These are phyloP conservation scores for Aspergillus conjunctus DNA, from an alignment of 495 filamentous ascomycete genomes.

Conservation along the genomic window DNA sequence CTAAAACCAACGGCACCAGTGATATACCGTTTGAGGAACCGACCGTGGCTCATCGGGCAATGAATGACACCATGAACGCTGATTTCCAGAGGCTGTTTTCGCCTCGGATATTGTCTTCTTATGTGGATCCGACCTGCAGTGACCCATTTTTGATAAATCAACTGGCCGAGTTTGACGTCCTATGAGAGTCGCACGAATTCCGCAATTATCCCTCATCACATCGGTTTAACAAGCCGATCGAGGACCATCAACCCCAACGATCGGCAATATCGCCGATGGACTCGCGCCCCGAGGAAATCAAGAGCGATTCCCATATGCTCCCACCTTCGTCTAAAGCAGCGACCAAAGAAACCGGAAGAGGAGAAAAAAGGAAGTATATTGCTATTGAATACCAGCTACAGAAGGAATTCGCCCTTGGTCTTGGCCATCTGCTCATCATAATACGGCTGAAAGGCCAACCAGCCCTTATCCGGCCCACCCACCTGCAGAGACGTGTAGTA, in stretches of 20 bases:
- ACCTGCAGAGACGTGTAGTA: conserved; percentile 40
- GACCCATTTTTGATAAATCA: conserved; percentile 36
- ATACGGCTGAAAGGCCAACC: conserved; percentile 30
- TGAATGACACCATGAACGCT: neutral
- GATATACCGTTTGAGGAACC: neutral
- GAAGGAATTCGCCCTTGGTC: conserved; percentile 14
- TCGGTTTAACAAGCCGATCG: no score
- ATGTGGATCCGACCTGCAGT: conserved; percentile 40
- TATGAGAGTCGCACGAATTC: neutral
- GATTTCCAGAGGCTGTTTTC: conserved; percentile 27
- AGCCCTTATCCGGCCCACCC: conserved; percentile 25
- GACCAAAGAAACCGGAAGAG: neutral
- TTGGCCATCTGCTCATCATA: conserved; percentile 22
- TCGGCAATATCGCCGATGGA: no score
- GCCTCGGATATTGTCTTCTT: conserved; percentile 32
- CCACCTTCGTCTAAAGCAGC: no score
- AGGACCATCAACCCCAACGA: no score
- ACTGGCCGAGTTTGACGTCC: conserved; percentile 35
- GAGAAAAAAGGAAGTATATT: neutral
- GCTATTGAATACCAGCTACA: neutral
- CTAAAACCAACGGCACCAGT: neutral
- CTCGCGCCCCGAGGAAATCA: no score
- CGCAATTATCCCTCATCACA: no score
- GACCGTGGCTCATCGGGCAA: no score
- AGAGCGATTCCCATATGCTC: no score